Conservation (phyloP, 1,284 basidiomycete species). For the Singerocomus rubriflavus region DNA sequence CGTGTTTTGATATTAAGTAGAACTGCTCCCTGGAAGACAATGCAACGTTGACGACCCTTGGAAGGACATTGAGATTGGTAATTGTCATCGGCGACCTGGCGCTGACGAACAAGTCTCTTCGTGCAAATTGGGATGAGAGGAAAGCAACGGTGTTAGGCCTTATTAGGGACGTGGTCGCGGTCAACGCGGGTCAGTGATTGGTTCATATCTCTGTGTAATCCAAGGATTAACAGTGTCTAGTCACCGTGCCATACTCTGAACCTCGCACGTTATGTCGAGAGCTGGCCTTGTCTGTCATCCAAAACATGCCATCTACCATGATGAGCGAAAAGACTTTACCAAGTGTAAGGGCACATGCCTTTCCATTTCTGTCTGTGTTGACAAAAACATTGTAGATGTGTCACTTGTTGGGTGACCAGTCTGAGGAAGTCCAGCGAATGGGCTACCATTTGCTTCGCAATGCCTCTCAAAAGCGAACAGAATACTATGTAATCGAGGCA, state of each 20-base stretch:
- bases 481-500: constrained; percentile 80
- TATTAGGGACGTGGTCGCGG: constrained; percentile 57
- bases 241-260: constrained; percentile 39
- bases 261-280: constrained; percentile 69
- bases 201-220: neutral
- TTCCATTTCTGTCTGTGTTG: neutral
- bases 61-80: constrained; percentile 69
- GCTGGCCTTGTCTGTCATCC: constrained; percentile 63
- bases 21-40: constrained; percentile 61
- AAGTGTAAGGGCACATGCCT: constrained; percentile 42
- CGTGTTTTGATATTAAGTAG: constrained; percentile 35
- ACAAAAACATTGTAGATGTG: constrained; percentile 55
- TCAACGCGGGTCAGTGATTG: constrained; percentile 43
- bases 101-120: constrained; percentile 69
- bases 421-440: constrained; percentile 65
- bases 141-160: constrained; percentile 51
- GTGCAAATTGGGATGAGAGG: constrained; percentile 66
- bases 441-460: constrained; percentile 64
- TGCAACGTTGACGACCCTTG: constrained; percentile 58
- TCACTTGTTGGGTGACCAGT: constrained; percentile 68
- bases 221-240: constrained; percentile 14
- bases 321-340: constrained; percentile 64
- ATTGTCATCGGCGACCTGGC: constrained; percentile 70
- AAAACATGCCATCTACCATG: constrained; percentile 60
- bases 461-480: constrained; percentile 68